Percentiles rank a stretch among this genome's conserved stretches.
Conservation (phyloP, 139 green algal species). For the Chlamydomonas incerta region DNA sequence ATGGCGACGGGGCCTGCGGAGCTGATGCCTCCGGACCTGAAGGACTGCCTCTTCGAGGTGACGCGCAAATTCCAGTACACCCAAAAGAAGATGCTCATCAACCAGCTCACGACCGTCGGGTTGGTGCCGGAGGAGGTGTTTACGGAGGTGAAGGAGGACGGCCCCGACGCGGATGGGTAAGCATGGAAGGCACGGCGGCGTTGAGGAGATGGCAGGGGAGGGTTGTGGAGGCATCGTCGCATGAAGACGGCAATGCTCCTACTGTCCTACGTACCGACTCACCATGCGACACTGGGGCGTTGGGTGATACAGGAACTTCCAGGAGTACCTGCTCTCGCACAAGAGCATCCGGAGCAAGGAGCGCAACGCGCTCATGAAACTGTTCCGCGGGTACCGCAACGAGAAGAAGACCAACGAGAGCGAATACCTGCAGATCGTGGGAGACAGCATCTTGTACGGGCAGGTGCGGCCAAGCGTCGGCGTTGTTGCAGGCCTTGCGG, state of each 20-base stretch:
- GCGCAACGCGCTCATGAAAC: not conserved
- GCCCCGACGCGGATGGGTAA: not conserved
- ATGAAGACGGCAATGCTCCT: too few species aligned
- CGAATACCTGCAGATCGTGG: slow-evolving; percentile 41
- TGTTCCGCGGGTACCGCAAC: not conserved
- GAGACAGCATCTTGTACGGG: slow-evolving; percentile 48
- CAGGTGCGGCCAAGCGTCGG: not conserved
- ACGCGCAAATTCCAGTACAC: slow-evolving; percentile 46
- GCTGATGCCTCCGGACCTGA: slow-evolving; percentile 20
- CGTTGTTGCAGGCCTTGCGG: not conserved
- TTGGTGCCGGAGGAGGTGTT: slow-evolving; percentile 36
- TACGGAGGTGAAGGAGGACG: not conserved
- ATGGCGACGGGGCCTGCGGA: too few species aligned
- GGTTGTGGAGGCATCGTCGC: too few species aligned
- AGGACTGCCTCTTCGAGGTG: slow-evolving; percentile 44
- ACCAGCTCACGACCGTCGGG: not conserved
- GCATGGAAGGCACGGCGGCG: not conserved
- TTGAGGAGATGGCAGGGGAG: too few species aligned
- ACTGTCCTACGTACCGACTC: too few species aligned
- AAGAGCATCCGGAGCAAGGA: not conserved
- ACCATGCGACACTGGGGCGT: too few species aligned
- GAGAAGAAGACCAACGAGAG: slow-evolving; percentile 34
- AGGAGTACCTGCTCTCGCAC: not conserved
- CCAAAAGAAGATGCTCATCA: not conserved
- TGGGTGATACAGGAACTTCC: not conserved